Conservation (phyloP, 371 early-diverging fungal species). For the Actinomortierella wolfii region DNA sequence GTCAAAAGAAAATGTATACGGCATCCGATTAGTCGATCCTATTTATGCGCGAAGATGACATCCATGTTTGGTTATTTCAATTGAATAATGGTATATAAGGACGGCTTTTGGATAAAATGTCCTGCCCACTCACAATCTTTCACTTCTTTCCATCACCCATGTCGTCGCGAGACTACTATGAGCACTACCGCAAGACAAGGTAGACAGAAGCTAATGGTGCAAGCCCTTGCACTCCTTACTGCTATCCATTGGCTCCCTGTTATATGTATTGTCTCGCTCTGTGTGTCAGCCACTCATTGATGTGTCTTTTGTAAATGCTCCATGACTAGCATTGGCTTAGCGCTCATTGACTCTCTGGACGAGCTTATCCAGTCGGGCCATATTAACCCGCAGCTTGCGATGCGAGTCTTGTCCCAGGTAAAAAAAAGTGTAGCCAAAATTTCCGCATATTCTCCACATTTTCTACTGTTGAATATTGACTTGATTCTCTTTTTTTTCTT, state of each 20-base stretch:
- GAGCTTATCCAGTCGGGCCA: conserved; percentile 91
- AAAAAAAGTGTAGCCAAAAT: conserved; percentile 53
- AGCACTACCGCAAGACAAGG: conserved; percentile 67
- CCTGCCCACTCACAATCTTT: no score
- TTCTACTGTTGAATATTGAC: not conserved
- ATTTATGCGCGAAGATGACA: no score
- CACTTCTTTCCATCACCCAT: conserved; percentile 20
- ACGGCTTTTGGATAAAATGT: no score
- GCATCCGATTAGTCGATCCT: no score
- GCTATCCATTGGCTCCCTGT: no score
- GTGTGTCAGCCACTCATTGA: not conserved
- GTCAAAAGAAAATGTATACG: no score
- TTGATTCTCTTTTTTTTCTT: conserved; percentile 1
- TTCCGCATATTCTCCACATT: conserved; percentile 17
- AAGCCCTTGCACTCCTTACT: no score
- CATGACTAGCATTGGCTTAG: conserved; percentile 78
- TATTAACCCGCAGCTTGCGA: conserved; percentile 94
- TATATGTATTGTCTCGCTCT: no score
- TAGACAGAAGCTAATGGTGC: no score
- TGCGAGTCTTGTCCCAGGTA: conserved; percentile 87
- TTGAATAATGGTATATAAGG: no score
- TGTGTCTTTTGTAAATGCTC: not conserved
- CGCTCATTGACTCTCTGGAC: conserved; percentile 95
- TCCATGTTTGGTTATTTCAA: no score
- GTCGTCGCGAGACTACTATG: conserved; percentile 66